A percentile compares a stretch with the other conserved stretches of the same genome.
These are phyloP conservation scores for Arabis hirsuta DNA, from an alignment of 345 rosid species.

Conservation along the genomic window DNA sequence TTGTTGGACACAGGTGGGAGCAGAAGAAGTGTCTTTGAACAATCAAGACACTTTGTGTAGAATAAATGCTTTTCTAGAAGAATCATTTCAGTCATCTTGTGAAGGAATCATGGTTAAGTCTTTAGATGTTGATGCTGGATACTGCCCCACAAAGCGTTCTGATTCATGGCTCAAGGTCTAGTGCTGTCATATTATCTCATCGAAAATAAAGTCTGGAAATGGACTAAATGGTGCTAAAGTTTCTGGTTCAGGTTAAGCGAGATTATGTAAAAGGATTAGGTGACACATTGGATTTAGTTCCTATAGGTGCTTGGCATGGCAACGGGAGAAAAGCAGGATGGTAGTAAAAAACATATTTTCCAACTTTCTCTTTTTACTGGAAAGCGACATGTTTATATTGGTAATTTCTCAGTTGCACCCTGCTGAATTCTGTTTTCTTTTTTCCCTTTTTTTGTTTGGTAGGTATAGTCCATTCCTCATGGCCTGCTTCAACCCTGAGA, in stretches of 20 bases:
- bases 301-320: conserved; percentile 96
- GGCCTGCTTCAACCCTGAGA: conserved; percentile 87
- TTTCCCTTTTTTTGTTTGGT: conserved; percentile 11
- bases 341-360: conserved; percentile 41
- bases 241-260: conserved; percentile 71
- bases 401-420: background rate
- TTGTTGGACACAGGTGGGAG: conserved; percentile 54
- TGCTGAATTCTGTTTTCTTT: conserved; percentile 6
- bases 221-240: conserved; percentile 22
- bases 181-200: conserved; percentile 9
- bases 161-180: conserved; percentile 92
- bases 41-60: conserved; percentile 50
- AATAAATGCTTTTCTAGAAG: conserved; percentile 69
- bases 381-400: conserved; percentile 4
- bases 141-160: conserved; percentile 79
- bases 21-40: conserved; percentile 55
- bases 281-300: conserved; percentile 90
- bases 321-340: conserved; percentile 97
- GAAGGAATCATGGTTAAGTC: conserved; percentile 90
- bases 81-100: conserved; percentile 70
- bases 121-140: conserved; percentile 70
- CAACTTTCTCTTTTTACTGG: background rate
- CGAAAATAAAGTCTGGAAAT: background rate
- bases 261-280: conserved; percentile 82
- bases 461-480: conserved; percentile 95